These are phyloP conservation scores for Penicillium angulare DNA, from an alignment of 495 filamentous ascomycete species.

Conservation along the genomic window DNA sequence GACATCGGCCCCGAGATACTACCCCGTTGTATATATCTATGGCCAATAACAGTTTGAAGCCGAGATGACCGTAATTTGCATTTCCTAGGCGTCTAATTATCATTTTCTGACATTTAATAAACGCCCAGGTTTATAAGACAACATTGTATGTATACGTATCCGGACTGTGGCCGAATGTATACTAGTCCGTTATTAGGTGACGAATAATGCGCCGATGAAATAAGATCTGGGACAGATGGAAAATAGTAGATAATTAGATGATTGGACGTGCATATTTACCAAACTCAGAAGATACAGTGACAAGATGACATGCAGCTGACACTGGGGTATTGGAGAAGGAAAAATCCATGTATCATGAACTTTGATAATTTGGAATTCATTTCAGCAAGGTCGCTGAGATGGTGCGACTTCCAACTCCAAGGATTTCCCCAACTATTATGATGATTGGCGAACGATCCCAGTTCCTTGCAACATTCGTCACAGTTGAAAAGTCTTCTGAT, in stretches of 20 bases:
- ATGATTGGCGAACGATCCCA: constrained; percentile 11
- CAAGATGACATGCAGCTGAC: neutral
- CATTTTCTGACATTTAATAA: too few species aligned
- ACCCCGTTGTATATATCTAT: too few species aligned
- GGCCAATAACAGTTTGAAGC: too few species aligned
- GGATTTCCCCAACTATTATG: neutral
- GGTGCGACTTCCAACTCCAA: constrained; percentile 7
- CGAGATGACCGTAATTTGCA: too few species aligned
- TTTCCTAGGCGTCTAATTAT: too few species aligned
- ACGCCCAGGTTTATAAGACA: too few species aligned
- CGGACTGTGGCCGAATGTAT: too few species aligned
- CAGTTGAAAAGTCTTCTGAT: constrained; percentile 1
- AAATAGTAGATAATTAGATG: too few species aligned
- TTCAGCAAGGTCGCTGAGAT: neutral
- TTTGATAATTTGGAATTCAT: constrained; percentile 7
- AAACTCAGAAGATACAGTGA: neutral
- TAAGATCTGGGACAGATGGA: neutral
- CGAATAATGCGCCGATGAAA: neutral
- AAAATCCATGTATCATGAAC: constrained; percentile 1
- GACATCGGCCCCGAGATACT: too few species aligned
- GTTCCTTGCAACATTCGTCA: constrained; percentile 1
- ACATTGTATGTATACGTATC: too few species aligned
- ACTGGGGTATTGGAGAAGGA: neutral
- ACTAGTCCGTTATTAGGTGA: too few species aligned
- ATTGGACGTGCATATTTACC: neutral